Conservation (phyloP, 1,284 basidiomycete genomes). For the Caloboletus firmus region DNA sequence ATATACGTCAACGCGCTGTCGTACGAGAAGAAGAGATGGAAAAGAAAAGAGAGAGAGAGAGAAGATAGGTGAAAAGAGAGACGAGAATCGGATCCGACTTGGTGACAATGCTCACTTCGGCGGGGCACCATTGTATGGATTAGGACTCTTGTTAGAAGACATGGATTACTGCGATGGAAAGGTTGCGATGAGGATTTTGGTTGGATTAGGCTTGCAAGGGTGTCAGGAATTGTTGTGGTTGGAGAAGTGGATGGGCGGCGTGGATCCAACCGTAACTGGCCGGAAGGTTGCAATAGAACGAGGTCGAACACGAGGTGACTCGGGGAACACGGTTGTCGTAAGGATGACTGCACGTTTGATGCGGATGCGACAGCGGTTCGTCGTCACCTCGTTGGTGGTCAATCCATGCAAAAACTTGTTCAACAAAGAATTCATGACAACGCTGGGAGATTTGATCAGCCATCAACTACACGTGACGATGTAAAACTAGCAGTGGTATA, state of each 20-base stretch:
- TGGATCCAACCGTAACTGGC: slow-evolving; percentile 1
- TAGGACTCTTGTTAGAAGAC: slow-evolving; percentile 36
- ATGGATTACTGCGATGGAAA: slow-evolving; percentile 18
- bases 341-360: slow-evolving; percentile 3
- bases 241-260: background rate
- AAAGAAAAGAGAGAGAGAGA: background rate
- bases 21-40: background rate
- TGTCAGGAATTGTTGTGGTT: slow-evolving; percentile 4
- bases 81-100: slow-evolving; percentile 3
- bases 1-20: slow-evolving; percentile 11
- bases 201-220: background rate
- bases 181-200: background rate
- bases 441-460: slow-evolving; percentile 6
- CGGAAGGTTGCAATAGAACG: slow-evolving; percentile 14
- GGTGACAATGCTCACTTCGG: slow-evolving; percentile 31
- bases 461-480: slow-evolving; percentile 7
- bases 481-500: slow-evolving; percentile 14
- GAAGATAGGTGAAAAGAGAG: background rate
- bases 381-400: background rate
- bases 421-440: background rate
- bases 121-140: slow-evolving; percentile 32
- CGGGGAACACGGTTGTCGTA: background rate
- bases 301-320: slow-evolving; percentile 25
- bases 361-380: background rate
- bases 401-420: background rate